Evolutionary conservation across 495 filamentous ascomycete species (phyloP).

Genomic region (Neurospora sp.): DNA sequence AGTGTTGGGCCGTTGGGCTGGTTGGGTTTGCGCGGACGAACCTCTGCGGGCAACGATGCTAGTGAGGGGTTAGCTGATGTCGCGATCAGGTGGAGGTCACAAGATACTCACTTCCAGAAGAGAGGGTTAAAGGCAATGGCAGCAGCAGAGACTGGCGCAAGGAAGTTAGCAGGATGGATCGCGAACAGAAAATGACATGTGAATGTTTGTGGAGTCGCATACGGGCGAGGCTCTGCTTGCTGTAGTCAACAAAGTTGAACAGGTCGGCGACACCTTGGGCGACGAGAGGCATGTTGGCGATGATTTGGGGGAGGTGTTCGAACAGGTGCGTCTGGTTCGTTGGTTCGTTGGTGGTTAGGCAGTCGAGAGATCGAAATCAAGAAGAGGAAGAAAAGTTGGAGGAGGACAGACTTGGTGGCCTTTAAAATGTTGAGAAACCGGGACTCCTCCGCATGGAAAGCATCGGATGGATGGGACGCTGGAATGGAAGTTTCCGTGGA

Average conservation of each 20-base stretch:
- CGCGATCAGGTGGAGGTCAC: conserved; percentile 1
- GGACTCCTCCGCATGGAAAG: neutral
- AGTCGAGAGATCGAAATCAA: neutral
- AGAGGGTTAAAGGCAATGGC: conserved; percentile 68
- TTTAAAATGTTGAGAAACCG: neutral
- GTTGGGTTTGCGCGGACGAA: conserved; percentile 21
- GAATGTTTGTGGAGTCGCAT: conserved; percentile 9
- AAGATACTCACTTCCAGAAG: conserved; percentile 61
- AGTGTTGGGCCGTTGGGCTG: neutral
- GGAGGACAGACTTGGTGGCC: neutral
- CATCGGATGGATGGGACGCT: neutral
- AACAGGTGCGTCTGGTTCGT: neutral
- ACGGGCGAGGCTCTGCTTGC: conserved; percentile 56
- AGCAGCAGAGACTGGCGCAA: conserved; percentile 47
- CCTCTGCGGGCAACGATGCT: conserved; percentile 61
- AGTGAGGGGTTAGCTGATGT: neutral
- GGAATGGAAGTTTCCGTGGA: neutral
- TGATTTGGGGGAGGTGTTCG: neutral
- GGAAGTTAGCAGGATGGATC: conserved; percentile 6
- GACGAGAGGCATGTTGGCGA: neutral
- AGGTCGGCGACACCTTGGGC: conserved; percentile 19
- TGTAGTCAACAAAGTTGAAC: conserved; percentile 48
- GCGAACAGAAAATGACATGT: neutral
- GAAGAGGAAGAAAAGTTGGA: neutral
- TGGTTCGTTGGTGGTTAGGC: neutral